Percentiles rank a stretch among this genome's conserved stretches.
Conservation (phyloP, 1,139 yeast genomes). For the Diutina sp. region DNA sequence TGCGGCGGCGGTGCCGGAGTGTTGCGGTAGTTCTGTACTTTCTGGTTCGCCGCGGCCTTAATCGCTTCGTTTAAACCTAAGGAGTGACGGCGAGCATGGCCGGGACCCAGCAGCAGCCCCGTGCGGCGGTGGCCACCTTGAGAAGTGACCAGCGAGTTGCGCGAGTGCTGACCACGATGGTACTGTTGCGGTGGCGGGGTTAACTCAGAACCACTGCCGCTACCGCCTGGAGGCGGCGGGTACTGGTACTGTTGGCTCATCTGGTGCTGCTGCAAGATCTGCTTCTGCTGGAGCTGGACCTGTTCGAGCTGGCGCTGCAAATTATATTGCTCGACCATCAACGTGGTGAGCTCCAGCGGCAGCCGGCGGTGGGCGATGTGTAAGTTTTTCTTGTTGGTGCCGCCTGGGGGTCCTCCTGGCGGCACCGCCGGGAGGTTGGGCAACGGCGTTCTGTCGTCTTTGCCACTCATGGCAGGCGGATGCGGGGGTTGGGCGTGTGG, state of each 20-base stretch:
- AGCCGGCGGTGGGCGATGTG: conserved; percentile 93
- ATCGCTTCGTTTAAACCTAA: conserved; percentile 92
- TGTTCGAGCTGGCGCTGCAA: conserved; percentile 85
- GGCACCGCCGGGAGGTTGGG: neutral
- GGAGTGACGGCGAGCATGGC: conserved; percentile 87
- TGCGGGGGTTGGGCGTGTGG: neutral
- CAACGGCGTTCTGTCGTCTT: neutral
- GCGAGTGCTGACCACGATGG: neutral
- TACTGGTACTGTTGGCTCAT: conserved; percentile 13
- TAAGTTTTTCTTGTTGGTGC: conserved; percentile 16
- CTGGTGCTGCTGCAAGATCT: conserved; percentile 55
- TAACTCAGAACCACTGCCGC: neutral
- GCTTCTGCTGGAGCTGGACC: conserved; percentile 88
- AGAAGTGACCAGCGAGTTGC: neutral
- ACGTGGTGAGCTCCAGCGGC: conserved; percentile 86
- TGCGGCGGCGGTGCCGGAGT: neutral
- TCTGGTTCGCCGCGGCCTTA: conserved; percentile 82
- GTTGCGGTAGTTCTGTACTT: conserved; percentile 29
- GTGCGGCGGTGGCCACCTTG: conserved; percentile 22
- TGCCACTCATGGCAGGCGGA: neutral
- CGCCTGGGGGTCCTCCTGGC: conserved; percentile 1
- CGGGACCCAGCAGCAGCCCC: conserved; percentile 27
- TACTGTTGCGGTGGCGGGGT: neutral
- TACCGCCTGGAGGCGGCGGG: conserved; percentile 7
- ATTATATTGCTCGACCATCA: conserved; percentile 90